phyloP scores from a whole-genome alignment of 1,284 basidiomycete genomes.

The Moniliella sp. region DNA sequence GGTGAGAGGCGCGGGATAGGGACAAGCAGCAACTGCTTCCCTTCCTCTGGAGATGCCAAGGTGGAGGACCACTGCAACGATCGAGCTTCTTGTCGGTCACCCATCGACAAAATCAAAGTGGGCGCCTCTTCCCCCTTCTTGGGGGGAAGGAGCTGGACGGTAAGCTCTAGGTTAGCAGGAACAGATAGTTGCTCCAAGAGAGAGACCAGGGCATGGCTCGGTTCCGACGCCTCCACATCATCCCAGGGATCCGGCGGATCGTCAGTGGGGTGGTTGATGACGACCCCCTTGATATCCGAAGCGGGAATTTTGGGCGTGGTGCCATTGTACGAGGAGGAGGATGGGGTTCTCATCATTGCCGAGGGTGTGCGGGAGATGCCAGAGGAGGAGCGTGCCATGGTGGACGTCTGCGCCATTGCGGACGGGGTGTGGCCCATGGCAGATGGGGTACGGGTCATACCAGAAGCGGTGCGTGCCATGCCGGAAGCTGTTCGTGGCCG shows the following conservation, averaged over 20 bases:
- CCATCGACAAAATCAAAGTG: not conserved
- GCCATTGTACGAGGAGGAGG: not conserved
- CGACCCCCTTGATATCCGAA: too few species aligned
- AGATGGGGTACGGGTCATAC: not conserved
- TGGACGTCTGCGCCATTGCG: too few species aligned
- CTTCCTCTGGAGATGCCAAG: not conserved
- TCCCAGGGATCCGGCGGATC: not conserved
- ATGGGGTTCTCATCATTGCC: not conserved
- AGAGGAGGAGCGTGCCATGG: not conserved
- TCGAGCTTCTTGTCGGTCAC: not conserved
- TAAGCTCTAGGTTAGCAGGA: too few species aligned
- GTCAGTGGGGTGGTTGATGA: too few species aligned
- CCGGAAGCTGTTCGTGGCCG: not conserved
- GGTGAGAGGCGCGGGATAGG: not conserved
- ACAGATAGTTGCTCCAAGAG: not conserved
- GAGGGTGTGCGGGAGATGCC: not conserved
- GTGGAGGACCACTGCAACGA: not conserved
- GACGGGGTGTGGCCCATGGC: not conserved
- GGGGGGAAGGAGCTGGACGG: too few species aligned
- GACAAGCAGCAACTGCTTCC: not conserved
- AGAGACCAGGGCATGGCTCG: not conserved
- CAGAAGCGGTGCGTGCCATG: not conserved
- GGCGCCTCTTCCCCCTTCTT: too few species aligned
- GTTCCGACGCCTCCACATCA: not conserved
- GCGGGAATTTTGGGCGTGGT: too few species aligned